Conservation (phyloP, 106 monocot genomes). For the Dendrobium huoshanense region DNA sequence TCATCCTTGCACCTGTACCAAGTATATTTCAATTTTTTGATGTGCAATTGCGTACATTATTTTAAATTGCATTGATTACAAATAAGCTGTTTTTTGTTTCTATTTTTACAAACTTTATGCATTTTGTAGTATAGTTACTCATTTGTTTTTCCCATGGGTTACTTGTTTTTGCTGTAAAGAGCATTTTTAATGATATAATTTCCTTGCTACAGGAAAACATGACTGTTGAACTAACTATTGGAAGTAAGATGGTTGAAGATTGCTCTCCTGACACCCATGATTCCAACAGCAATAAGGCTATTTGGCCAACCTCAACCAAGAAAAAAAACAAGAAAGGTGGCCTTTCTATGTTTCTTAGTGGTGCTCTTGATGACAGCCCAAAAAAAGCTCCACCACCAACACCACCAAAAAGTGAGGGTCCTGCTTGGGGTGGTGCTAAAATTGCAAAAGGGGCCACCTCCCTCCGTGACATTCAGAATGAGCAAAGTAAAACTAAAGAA, state of each 20-base stretch:
- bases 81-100: not conserved
- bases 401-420: constrained; percentile 81
- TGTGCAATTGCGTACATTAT: not conserved
- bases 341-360: constrained; percentile 89
- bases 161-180: not conserved
- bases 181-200: constrained; percentile 4
- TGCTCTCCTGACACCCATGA: constrained; percentile 13
- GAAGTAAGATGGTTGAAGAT: constrained; percentile 21
- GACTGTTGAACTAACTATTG: constrained; percentile 7
- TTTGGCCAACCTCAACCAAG: constrained; percentile 32
- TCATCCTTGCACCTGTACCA: not conserved
- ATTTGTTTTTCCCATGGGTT: not conserved
- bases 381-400: constrained; percentile 43
- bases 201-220: constrained; percentile 31
- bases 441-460: constrained; percentile 42
- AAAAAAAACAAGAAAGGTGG: constrained; percentile 95
- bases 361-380: constrained; percentile 78
- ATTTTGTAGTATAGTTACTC: not conserved
- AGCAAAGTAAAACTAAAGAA: constrained; percentile 64
- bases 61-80: not conserved
- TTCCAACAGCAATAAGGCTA: constrained; percentile 25
- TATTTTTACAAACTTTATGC: not conserved
- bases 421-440: constrained; percentile 89
- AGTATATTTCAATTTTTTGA: not conserved
- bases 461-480: constrained; percentile 86